Evolutionary conservation across 108 stramenopile genomes (phyloP).

Genomic region (Cyclotella baltica): DNA sequence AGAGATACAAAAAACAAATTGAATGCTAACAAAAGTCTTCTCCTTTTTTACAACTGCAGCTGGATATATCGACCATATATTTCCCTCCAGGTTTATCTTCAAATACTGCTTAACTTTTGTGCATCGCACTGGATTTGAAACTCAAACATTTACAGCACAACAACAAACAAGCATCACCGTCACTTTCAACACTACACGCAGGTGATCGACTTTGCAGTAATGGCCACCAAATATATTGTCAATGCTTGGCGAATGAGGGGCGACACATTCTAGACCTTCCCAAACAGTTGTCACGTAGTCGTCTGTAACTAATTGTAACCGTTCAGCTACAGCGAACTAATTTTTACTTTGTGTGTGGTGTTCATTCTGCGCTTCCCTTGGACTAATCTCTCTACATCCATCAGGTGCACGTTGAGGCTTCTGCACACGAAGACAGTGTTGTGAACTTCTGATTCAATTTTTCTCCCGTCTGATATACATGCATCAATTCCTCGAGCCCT

Average conservation of each 20-base stretch:
- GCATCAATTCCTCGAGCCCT: not conserved
- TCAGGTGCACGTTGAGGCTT: not conserved
- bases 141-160: not conserved
- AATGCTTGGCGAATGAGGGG: not conserved
- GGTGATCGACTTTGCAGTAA: not conserved
- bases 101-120: constrained; percentile 12
- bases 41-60: constrained; percentile 27
- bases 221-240: not conserved
- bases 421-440: not conserved
- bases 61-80: constrained; percentile 1
- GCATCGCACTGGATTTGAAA: constrained; percentile 11
- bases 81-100: constrained; percentile 18
- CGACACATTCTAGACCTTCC: not conserved
- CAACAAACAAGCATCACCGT: constrained; percentile 3
- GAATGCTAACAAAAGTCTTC: constrained; percentile 17
- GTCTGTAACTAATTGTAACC: not conserved
- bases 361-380: not conserved
- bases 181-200: constrained; percentile 6
- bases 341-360: not conserved
- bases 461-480: not conserved
- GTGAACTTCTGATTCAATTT: not conserved
- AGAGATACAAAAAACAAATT: constrained; percentile 13
- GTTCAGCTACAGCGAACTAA: not conserved
- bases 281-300: not conserved
- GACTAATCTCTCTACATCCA: not conserved